Conservation (phyloP, 1,284 basidiomycete species). For the Fomes fomentarius region DNA sequence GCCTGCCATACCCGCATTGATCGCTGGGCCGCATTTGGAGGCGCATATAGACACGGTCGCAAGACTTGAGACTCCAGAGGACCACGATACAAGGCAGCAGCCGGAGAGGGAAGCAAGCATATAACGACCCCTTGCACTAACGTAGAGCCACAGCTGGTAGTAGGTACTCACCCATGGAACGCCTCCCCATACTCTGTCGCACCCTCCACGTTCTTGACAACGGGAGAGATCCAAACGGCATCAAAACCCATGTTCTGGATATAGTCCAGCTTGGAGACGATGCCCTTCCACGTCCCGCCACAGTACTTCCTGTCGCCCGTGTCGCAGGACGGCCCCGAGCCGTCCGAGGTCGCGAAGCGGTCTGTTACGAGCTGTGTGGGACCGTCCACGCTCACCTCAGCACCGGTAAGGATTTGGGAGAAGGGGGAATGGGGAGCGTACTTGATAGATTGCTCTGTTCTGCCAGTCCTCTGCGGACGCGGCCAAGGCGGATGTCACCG, state of each 20-base stretch:
- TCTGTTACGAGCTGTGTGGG: slow-evolving; percentile 64
- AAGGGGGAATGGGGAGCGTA: slow-evolving; percentile 9
- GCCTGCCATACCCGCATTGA: too few relatives aligned
- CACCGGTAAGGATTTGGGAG: too few relatives aligned
- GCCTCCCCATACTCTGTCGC: slow-evolving; percentile 66
- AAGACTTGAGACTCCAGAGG: too few relatives aligned
- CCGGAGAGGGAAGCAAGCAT: too few relatives aligned
- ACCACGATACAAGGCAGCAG: too few relatives aligned
- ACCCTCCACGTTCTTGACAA: slow-evolving; percentile 72
- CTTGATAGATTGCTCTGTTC: slow-evolving; percentile 27
- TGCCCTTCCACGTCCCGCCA: slow-evolving; percentile 78
- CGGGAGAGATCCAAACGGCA: slow-evolving; percentile 71
- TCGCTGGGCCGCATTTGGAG: too few relatives aligned
- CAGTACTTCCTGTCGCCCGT: slow-evolving; percentile 61
- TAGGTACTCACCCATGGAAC: slow-evolving; percentile 53
- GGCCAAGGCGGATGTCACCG: slow-evolving; percentile 26
- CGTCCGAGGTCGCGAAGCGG: slow-evolving; percentile 64
- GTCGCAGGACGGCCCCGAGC: slow-evolving; percentile 57
- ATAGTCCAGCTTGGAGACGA: slow-evolving; percentile 76
- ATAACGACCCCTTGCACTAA: too few relatives aligned
- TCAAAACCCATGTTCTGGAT: slow-evolving; percentile 80
- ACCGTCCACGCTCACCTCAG: not conserved
- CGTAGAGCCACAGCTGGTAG: too few relatives aligned
- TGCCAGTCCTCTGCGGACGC: slow-evolving; percentile 29
- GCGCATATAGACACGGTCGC: too few relatives aligned